Evolutionary conservation across 2,329 filamentous ascomycete species (phyloP).

Genomic region (Coniochaeta sp.): DNA sequence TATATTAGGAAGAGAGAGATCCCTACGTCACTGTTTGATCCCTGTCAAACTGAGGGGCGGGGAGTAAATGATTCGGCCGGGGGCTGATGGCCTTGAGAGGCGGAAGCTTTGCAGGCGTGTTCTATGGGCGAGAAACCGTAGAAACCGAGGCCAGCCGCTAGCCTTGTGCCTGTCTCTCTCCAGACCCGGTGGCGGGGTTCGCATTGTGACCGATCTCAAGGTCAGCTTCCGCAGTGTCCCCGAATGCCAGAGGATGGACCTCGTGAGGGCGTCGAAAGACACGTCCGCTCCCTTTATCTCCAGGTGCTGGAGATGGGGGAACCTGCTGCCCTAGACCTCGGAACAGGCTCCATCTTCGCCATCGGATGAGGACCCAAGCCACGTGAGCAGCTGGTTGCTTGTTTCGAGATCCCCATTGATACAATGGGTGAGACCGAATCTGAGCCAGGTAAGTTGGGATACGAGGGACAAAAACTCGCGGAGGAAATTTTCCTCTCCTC

Average conservation of each 20-base stretch:
- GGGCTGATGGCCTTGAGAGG: too few species aligned
- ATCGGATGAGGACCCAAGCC: slow-evolving; percentile 24
- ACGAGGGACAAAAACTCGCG: slow-evolving; percentile 30
- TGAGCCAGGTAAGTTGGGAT: slow-evolving; percentile 41
- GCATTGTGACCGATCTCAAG: background rate
- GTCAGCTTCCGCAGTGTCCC: background rate
- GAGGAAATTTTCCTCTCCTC: background rate
- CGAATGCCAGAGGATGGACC: background rate
- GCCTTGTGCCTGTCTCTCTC: too few species aligned
- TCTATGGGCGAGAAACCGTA: background rate
- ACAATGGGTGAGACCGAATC: slow-evolving; percentile 37
- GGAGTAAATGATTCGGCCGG: too few species aligned
- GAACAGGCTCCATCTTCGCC: background rate
- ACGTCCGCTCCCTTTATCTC: background rate
- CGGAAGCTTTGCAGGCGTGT: background rate
- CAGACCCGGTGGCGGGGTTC: background rate
- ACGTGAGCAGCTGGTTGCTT: slow-evolving; percentile 26
- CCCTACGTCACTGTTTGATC: too few species aligned
- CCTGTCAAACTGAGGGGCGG: too few species aligned
- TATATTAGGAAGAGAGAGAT: too few species aligned
- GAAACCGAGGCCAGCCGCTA: background rate
- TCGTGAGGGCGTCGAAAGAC: background rate
- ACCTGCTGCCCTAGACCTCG: background rate
- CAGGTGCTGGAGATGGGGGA: background rate
- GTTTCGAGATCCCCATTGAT: slow-evolving; percentile 3